Base-by-base conservation (phyloP, 495 filamentous ascomycete genomes). In the Sabuloglossum arenarium region DNA sequence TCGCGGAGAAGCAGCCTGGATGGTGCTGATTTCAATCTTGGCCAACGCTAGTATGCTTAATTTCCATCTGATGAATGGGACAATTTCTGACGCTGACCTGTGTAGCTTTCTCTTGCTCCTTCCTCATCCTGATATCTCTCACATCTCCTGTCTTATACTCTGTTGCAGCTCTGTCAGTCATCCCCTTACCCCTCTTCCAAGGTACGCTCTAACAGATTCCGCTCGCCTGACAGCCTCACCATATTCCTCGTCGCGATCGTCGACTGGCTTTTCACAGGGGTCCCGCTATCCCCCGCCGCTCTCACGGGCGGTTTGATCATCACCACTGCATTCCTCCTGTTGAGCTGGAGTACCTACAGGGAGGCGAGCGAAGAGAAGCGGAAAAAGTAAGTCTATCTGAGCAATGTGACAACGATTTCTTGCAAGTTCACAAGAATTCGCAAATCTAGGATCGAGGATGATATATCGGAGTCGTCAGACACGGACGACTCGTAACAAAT, bases 231-330 rank as follows among this genome's bases (percentile, higher is more conserved):
- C 39, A 64, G 62, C 12, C 75, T 98, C 28, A 97, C 91, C 16
- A 97, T 98, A 60, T 95, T 98, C 73, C 76, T 96, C 53, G 90
- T 98, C 1, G 90, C 90, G 0, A 74, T 96, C 37, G 84, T 82
- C 32, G 91, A 98, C 66, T 94, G 89, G 85, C 62, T 86, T 47
- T 71, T 84, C 57, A 89, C 84, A 1, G 87, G 87, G 25, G 25
- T 79, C 56, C 79, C 83, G 0, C 72, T 95, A 28, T 83, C 80
- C 46, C 63, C 72, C 1, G 82, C 88, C 0, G 82, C 89, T 3
- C 74, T 97, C 2, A 63, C 78, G 10, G 91, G 91, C n/a, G 89
- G 91, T 1, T 57, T 86, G 25, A 64, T 96, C 56, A 98, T 98
- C 63, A 83, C 93, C 58, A 73, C 69, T 0, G 91, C 91, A 0